Evolutionary conservation across 2,329 filamentous ascomycete species (phyloP), one percentile per base, ranked within the genome.

Genomic region (Beauveria medogensis): DNA sequence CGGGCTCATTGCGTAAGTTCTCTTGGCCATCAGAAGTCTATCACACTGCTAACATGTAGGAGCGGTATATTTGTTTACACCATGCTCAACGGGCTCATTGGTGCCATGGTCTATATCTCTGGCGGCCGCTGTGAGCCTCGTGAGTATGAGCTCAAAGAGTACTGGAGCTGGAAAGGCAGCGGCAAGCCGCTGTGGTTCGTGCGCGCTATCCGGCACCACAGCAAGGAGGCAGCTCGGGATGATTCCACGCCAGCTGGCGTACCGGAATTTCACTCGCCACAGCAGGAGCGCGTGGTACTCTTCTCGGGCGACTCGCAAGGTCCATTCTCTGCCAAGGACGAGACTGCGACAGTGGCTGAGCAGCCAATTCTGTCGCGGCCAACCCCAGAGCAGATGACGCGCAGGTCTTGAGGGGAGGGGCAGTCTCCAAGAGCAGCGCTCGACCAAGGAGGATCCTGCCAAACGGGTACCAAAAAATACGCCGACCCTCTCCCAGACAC

Each of bases 1-100:
- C 64, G 89, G 89, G 20, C 81, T 92, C 30, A 90, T 91, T 66
- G 88, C 83, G 82, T 84, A 71, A 75, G 81, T 77, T n/a, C 5
- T 26, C 37, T 41, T 14, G 30, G 5, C 56, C n/a, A 14, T 24
- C 12, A 18, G 4, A 18, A 46, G 16, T 16, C 22, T 4, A 16
- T 9, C 7, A n/a, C 8, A 3, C n/a, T n/a, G 8, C 63, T 69
- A 61, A 66, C 63, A 22, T 1, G 18, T n/a, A 7, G 41, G 61
- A 82, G 80, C 1, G 80, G 80, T 16, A 67, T 88, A 74, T 70
- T 89, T 75, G 65, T 82, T 63, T 75, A 83, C 73, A 65, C 80
- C 63, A 63, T 78, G 64, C 68, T 85, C 76, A 74, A 82, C 71
- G 69, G 72, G 3, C 68, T 79, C 41, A 77, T 83, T 50, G 79